Base-by-base conservation (phyloP, 768 basidiomycete genomes). In the Stropharia rugosoannulata region DNA sequence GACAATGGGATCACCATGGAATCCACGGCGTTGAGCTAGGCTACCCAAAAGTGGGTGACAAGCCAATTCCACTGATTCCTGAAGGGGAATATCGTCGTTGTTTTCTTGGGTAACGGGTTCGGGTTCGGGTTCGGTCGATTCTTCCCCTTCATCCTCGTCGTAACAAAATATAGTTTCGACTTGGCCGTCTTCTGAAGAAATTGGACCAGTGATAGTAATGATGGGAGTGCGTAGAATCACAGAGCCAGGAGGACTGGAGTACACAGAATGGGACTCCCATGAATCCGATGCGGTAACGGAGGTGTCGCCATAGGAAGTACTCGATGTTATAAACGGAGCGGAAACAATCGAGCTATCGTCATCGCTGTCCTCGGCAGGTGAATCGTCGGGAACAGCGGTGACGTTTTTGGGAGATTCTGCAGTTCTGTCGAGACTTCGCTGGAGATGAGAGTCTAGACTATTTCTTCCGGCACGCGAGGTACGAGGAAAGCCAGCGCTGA, bases 21-120 rank as follows among this genome's bases (percentile, higher is more conserved):
- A 52, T 43, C 51, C 51, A 36, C 51, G 51, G 22, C 51, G 51
- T 11, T 29, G 42, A 13, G 51, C 51, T 6, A 52, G 51, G 9
- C n/a, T 44, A 4, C 51, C 51, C 7, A 52, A 32, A 44, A 8
- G 13, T 16, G 41, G 51, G n/a, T 19, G 10, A 12, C 29, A 32
- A 0, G n/a, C 13, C 13, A 19, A 36, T 10, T 37, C 51, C 27
- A 27, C 39, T 16, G 9, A 7, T 16, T 52, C 16, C 3, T 32
- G 11, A 16, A 11, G 16, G 18, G n/a, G 12, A 44, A 6, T 22
- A 35, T 36, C 11, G 42, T 3, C 11, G 11, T 46, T n/a, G 11
- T 27, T 15, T n/a, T 43, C 18, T 46, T 46, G 22, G 7, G 12
- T 15, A 29, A 27, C 16, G 13, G 16, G 32, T 35, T 45, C 27